Conservation (phyloP, 1,139 yeast species). For the Zhuliangozyma parablackwelliae region DNA sequence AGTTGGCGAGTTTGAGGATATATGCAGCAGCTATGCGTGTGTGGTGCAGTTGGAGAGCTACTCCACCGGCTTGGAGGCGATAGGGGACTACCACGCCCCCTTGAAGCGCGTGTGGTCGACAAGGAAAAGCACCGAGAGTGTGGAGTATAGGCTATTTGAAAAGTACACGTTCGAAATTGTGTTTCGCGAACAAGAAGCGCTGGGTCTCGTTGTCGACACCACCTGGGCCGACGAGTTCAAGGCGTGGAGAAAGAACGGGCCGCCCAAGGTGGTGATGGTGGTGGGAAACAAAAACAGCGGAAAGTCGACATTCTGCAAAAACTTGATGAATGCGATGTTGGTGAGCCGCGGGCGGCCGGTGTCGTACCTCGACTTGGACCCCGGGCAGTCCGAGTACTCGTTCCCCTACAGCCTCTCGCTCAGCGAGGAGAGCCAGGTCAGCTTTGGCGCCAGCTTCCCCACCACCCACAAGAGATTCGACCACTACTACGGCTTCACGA, state of each 20-base stretch:
- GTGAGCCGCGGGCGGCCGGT: constrained; percentile 17
- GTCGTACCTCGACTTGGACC: constrained; percentile 74
- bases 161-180: constrained; percentile 36
- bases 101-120: constrained; percentile 23
- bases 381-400: constrained; percentile 85
- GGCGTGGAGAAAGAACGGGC: constrained; percentile 3
- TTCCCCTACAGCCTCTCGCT: constrained; percentile 66
- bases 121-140: too few relatives aligned
- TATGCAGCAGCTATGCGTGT: constrained; percentile 31
- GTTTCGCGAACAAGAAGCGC: constrained; percentile 21
- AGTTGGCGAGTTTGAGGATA: too few relatives aligned
- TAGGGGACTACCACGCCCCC: constrained; percentile 47
- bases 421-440: constrained; percentile 17
- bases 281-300: constrained; percentile 70
- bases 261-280: constrained; percentile 23
- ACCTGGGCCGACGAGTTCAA: constrained; percentile 17
- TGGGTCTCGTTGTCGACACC: constrained; percentile 20
- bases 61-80: constrained; percentile 42
- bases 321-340: constrained; percentile 45
- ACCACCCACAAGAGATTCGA: constrained; percentile 16
- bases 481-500: constrained; percentile 62
- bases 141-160: constrained; percentile 14
- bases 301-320: constrained; percentile 67
- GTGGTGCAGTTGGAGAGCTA: constrained; percentile 37
- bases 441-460: constrained; percentile 26